A percentile compares a stretch with the other conserved stretches of the same genome.
Conservation (phyloP, 2,329 filamentous ascomycete species). For the Aureobasidium sp. region DNA sequence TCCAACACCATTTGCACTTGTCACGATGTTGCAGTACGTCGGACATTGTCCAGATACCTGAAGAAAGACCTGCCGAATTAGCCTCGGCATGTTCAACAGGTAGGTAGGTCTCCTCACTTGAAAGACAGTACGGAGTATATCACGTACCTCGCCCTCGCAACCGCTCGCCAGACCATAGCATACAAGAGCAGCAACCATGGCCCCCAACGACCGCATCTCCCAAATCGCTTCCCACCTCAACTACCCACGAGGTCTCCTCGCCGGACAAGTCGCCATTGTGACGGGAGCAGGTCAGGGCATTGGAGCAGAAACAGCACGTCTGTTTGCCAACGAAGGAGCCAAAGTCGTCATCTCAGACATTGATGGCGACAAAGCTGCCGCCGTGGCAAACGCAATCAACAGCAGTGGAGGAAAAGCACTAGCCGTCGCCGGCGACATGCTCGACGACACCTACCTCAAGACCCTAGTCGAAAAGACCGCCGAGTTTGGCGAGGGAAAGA, state of each 20-base stretch:
- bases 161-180: not conserved
- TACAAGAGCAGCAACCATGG: not conserved
- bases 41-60: not conserved
- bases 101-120: constrained; percentile 7
- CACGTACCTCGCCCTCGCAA: not conserved
- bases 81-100: constrained; percentile 1
- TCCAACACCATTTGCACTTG: too few species aligned
- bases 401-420: constrained; percentile 59
- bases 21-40: not conserved
- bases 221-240: constrained; percentile 72
- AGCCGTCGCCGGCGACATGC: constrained; percentile 69
- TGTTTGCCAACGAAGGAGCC: constrained; percentile 84
- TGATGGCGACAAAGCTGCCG: constrained; percentile 61
- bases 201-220: constrained; percentile 36
- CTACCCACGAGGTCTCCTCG: constrained; percentile 74
- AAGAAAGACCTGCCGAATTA: not conserved
- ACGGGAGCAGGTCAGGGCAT: constrained; percentile 84
- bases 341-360: constrained; percentile 81
- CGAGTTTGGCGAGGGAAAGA: constrained; percentile 77
- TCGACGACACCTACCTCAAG: constrained; percentile 63
- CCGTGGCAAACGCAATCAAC: constrained; percentile 65
- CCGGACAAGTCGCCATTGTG: constrained; percentile 77
- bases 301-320: constrained; percentile 71
- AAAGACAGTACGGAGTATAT: not conserved
- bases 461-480: constrained; percentile 67